Evolutionary conservation across 768 basidiomycete genomes (phyloP).

Genomic region (Strobilomyces echinocephalus): DNA sequence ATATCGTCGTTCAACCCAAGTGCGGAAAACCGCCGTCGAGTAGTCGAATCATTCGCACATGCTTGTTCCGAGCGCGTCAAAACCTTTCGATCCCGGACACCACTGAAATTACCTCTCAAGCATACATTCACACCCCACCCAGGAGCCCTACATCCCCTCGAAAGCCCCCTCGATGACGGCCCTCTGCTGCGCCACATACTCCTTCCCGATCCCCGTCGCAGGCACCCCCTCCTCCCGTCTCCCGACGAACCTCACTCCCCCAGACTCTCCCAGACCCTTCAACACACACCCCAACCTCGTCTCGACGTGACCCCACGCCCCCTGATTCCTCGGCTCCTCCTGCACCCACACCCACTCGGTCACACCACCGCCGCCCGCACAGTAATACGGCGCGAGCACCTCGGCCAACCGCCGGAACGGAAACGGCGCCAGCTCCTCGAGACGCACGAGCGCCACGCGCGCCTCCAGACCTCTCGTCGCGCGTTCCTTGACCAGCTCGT

Average conservation of each 20-base stretch:
- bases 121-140: too few species aligned
- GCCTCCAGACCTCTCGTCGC: slow-evolving; percentile 42
- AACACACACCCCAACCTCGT: slow-evolving; percentile 54
- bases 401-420: slow-evolving; percentile 56
- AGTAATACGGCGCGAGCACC: slow-evolving; percentile 46
- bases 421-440: slow-evolving; percentile 88
- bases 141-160: slow-evolving; percentile 39
- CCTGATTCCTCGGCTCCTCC: slow-evolving; percentile 88
- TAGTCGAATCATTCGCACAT: too few species aligned
- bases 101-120: too few species aligned
- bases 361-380: slow-evolving; percentile 34
- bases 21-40: too few species aligned
- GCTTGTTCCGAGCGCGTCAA: too few species aligned
- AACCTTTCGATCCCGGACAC: too few species aligned
- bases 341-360: slow-evolving; percentile 59
- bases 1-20: too few species aligned
- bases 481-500: slow-evolving; percentile 76
- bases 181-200: slow-evolving; percentile 64
- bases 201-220: slow-evolving; percentile 68
- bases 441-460: slow-evolving; percentile 62
- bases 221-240: slow-evolving; percentile 69
- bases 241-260: slow-evolving; percentile 52
- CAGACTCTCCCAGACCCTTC: slow-evolving; percentile 30
- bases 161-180: slow-evolving; percentile 58
- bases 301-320: slow-evolving; percentile 65